These are phyloP conservation scores for Tremellales sp. DNA, from an alignment of 1,284 basidiomycete genomes.

Conservation along the genomic window DNA sequence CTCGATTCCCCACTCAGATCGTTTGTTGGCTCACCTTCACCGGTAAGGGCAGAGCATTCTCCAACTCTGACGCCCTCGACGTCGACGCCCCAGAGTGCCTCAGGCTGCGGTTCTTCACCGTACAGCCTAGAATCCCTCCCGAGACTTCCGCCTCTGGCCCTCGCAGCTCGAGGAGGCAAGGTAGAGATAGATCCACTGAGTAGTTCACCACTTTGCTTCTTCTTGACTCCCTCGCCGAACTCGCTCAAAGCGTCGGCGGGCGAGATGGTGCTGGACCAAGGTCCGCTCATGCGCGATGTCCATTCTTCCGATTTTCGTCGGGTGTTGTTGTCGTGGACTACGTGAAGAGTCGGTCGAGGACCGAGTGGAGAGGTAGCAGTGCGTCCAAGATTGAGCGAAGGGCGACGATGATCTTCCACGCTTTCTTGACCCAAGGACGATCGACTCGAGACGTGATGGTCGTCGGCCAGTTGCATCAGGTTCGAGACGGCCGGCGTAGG, in stretches of 20 bases:
- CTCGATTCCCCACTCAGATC: background rate
- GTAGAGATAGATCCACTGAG: constrained; percentile 3
- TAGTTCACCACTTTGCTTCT: constrained; percentile 27
- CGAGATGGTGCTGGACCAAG: constrained; percentile 29
- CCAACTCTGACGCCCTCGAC: constrained; percentile 42
- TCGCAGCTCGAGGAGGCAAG: background rate
- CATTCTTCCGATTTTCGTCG: constrained; percentile 37
- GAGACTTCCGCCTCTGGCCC: constrained; percentile 34
- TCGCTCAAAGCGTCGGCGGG: constrained; percentile 39
- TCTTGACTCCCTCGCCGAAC: constrained; percentile 37
- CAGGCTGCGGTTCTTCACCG: constrained; percentile 18
- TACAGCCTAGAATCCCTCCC: constrained; percentile 37
- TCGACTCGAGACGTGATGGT: too few species aligned
- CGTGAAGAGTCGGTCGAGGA: too few species aligned
- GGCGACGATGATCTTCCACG: too few species aligned
- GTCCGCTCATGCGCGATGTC: constrained; percentile 34
- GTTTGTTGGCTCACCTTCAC: constrained; percentile 31
- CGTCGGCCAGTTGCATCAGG: too few species aligned
- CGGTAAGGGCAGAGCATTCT: constrained; percentile 40
- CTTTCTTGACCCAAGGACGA: too few species aligned
- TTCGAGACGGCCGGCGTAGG: too few species aligned
- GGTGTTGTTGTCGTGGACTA: constrained; percentile 19
- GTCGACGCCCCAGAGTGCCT: constrained; percentile 36
- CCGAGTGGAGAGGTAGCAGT: too few species aligned
- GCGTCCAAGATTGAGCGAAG: too few species aligned